Evolutionary conservation across 768 basidiomycete genomes (phyloP).

Genomic region (Xanthoconium purpureum): DNA sequence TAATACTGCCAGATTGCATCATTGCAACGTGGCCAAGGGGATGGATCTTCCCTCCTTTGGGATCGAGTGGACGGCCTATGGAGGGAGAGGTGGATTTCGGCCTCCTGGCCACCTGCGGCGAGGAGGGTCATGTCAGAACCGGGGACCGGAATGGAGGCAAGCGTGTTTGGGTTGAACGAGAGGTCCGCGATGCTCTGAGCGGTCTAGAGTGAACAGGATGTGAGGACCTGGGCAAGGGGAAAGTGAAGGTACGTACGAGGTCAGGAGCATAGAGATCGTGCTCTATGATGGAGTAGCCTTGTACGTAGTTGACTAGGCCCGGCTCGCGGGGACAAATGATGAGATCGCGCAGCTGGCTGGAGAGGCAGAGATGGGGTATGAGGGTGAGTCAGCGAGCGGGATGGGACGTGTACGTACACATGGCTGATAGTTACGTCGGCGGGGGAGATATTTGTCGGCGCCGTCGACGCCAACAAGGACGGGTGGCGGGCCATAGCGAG

Average conservation of each 20-base stretch:
- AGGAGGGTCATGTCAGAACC: conserved; percentile 55
- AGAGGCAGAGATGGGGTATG: conserved; percentile 7
- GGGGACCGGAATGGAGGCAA: conserved; percentile 53
- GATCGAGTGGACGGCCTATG: conserved; percentile 31
- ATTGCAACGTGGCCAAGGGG: conserved; percentile 9
- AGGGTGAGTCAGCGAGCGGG: conserved; percentile 2
- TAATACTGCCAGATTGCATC: conserved; percentile 52
- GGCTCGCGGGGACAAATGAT: conserved; percentile 67
- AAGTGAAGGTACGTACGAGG: conserved; percentile 37
- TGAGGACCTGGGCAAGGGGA: conserved; percentile 14
- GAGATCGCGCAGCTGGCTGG: conserved; percentile 75
- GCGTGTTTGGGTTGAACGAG: conserved; percentile 59
- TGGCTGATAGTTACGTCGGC: conserved; percentile 56
- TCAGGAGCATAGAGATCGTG: conserved; percentile 51
- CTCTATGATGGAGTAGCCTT: conserved; percentile 51
- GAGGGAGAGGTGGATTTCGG: conserved; percentile 66
- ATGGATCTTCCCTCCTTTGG: conserved; percentile 14
- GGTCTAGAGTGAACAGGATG: conserved; percentile 31
- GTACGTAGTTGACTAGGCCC: conserved; percentile 64
- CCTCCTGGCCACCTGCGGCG: conserved; percentile 74
- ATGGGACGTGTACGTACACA: conserved; percentile 44
- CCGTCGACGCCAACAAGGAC: conserved; percentile 41
- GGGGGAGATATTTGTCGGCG: conserved; percentile 41
- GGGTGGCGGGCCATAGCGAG: conserved; percentile 46
- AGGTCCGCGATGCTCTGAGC: conserved; percentile 52